Evolutionary conservation across 1,139 yeast species (phyloP), one percentile per base, ranked within the genome.

Genomic region (Arxiozyma bovina): DNA sequence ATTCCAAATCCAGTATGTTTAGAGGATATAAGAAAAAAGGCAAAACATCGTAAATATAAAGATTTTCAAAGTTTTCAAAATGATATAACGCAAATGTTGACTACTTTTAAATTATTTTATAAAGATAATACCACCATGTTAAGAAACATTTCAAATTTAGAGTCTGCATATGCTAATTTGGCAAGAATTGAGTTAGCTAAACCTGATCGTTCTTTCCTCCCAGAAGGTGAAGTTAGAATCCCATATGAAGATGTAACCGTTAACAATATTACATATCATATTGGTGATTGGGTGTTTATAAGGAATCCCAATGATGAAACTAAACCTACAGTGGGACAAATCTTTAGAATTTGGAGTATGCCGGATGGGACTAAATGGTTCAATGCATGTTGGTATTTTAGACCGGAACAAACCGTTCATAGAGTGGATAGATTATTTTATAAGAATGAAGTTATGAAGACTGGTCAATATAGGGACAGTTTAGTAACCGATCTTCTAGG

Each of bases 401-500:
- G 98, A 57, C 96, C 99, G 0, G 98, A 93, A 69, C 98, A 94
- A 75, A 93, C 99, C 0, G 95, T 94, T 50, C 99, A 93, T 70
- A 81, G 94, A 61, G 85, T 78, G 54, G 98, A 93, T 71, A 77
- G 96, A 66, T 74, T 90, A 56, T 93, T 94, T 68, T 88, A 87
- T 70, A 89, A 85, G 63, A 90, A 93, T 66, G 99, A 93, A 72
- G 99, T 93, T 42, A 89, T 94, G 69, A 93, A 93, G 70, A 87
- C 97, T 0, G 97, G 97, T 50, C 98, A 91, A 73, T 93, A 93
- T 73, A 81, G 98, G 67, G 98, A 93, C 69, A 98, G 93, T 70
- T 73, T 83, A 54, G 89, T 88, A 2, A 86, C 82, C 58, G 98
- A 91, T 67, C 83, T 93, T 54, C 78, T 89, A 50, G 96, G 96